phyloP scores from a whole-genome alignment of 306 rosid species.

The Quercus parvula region DNA sequence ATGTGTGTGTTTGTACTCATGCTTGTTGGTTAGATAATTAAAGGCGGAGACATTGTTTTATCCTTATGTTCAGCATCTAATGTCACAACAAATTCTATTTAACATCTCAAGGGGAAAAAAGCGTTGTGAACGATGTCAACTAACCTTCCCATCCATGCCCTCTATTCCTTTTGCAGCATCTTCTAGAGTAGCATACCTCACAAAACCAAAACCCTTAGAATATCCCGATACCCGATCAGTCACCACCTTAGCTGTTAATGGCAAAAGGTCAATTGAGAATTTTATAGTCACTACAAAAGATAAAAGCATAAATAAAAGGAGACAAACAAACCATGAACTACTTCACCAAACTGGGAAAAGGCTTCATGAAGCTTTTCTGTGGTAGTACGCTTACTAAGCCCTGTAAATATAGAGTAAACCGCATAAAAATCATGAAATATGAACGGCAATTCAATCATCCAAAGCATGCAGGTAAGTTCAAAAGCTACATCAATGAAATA shows the following conservation, averaged over 20 bases:
- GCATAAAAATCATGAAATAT: not conserved
- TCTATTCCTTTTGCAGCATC: conserved; percentile 85
- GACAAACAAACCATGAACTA: conserved; percentile 55
- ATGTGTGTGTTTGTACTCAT: not conserved
- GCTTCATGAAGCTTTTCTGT: conserved; percentile 65
- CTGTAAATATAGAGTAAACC: conserved; percentile 37
- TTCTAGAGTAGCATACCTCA: conserved; percentile 68
- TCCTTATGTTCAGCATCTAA: not conserved
- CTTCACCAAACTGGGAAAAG: conserved; percentile 83
- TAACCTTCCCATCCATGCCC: conserved; percentile 98
- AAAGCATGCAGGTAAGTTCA: not conserved
- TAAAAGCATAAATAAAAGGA: not conserved
- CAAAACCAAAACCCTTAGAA: conserved; percentile 95
- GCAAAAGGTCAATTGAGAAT: not conserved
- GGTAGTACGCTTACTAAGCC: conserved; percentile 90
- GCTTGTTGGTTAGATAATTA: not conserved
- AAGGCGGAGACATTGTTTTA: not conserved
- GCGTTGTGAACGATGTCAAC: not conserved
- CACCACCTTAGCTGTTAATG: conserved; percentile 78
- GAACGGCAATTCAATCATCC: not conserved
- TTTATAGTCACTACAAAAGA: not conserved
- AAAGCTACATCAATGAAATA: not conserved
- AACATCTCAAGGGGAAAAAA: not conserved
- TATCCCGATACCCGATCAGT: conserved; percentile 86
- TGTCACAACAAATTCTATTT: not conserved